Percentiles rank a stretch among this genome's conserved stretches.
These are phyloP conservation scores for Thozetella sp. DNA, from an alignment of 495 filamentous ascomycete genomes.

Conservation along the genomic window DNA sequence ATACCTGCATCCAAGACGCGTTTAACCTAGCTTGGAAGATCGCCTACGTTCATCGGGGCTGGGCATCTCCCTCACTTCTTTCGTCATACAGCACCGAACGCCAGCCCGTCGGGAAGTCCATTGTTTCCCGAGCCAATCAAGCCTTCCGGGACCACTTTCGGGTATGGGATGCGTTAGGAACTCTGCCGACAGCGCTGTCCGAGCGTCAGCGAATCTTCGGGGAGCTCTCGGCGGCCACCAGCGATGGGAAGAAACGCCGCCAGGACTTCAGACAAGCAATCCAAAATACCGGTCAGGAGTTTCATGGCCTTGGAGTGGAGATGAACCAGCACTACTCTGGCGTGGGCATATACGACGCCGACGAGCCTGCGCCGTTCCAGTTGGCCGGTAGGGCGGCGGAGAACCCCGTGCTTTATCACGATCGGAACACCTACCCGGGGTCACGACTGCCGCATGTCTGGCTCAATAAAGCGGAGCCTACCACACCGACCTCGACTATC, in stretches of 20 bases:
- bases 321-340: slow-evolving; percentile 27
- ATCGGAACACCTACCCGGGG: slow-evolving; percentile 25
- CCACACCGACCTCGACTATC: slow-evolving; percentile 19
- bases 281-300: slow-evolving; percentile 14
- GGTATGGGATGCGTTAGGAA: slow-evolving; percentile 25
- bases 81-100: slow-evolving; percentile 30
- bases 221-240: neutral
- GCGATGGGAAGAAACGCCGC: slow-evolving; percentile 18
- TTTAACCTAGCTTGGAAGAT: slow-evolving; percentile 47
- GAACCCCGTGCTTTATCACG: slow-evolving; percentile 13
- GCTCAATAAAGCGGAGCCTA: slow-evolving; percentile 23
- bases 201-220: too few species aligned
- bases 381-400: neutral
- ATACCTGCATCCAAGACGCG: slow-evolving; percentile 42
- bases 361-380: slow-evolving; percentile 11
- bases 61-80: slow-evolving; percentile 20
- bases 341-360: slow-evolving; percentile 9
- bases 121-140: slow-evolving; percentile 31
- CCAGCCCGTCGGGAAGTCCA: slow-evolving; percentile 28
- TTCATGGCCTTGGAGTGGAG: slow-evolving; percentile 26
- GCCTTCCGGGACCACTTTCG: slow-evolving; percentile 19
- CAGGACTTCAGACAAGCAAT: slow-evolving; percentile 13
- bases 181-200: slow-evolving; percentile 10
- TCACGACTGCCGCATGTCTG: slow-evolving; percentile 29
- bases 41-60: slow-evolving; percentile 26